Percentiles rank a stretch among this genome's conserved stretches.
phyloP scores from a whole-genome alignment of 345 rosid species.

The Kernera saxatilis region DNA sequence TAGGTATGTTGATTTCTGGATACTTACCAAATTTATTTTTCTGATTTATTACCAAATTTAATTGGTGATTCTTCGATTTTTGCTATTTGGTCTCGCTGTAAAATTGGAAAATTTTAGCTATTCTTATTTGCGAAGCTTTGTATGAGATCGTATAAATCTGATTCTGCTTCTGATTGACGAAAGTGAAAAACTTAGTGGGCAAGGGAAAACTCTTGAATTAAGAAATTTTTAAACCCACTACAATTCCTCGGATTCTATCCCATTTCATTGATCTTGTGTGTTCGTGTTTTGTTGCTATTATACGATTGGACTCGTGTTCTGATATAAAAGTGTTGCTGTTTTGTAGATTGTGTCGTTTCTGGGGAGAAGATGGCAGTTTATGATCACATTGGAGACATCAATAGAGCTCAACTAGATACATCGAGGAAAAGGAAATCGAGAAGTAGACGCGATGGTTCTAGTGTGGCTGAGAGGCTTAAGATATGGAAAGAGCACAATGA shows the following conservation, averaged over 20 bases:
- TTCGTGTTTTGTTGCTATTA: background rate
- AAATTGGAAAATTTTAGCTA: background rate
- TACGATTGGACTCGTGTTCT: background rate
- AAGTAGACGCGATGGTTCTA: constrained; percentile 37
- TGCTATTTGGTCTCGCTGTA: background rate
- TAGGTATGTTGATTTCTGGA: constrained; percentile 11
- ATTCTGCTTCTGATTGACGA: background rate
- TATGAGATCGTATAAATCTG: background rate
- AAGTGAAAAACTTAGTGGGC: too few species aligned
- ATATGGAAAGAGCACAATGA: constrained; percentile 60
- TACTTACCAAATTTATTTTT: background rate
- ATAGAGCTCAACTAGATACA: constrained; percentile 8
- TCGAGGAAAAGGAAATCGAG: constrained; percentile 52
- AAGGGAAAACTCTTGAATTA: too few species aligned
- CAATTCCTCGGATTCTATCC: background rate
- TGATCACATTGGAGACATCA: constrained; percentile 5
- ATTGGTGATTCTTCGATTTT: background rate
- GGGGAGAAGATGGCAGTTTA: constrained; percentile 31
- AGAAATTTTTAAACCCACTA: too few species aligned
- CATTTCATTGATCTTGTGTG: background rate
- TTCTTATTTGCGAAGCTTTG: background rate
- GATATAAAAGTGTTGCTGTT: background rate
- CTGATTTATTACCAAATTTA: too few species aligned
- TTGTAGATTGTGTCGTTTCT: constrained; percentile 1
- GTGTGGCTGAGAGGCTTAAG: constrained; percentile 47